Base-by-base conservation (phyloP, 2,329 filamentous ascomycete species). In the Aureobasidium lini region DNA sequence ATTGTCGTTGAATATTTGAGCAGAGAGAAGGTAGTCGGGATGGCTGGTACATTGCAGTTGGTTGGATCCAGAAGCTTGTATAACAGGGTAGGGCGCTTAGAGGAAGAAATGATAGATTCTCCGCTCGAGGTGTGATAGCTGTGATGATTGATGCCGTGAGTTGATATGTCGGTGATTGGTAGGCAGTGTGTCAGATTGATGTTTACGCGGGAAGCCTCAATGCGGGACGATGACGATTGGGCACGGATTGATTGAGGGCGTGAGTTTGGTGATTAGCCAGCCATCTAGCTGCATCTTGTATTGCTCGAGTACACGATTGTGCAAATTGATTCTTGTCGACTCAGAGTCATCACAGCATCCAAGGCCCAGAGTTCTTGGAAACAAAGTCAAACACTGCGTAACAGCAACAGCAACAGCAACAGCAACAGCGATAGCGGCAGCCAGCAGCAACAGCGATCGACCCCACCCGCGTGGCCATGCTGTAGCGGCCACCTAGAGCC, bases 391-490 rank as follows among this genome's bases (percentile, higher is more conserved):
- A 37, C 31, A 28, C 4, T 16, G 23, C 16, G 4, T 32, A 37
- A 10, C 47, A 28, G 11, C 47, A 28, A 28, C 15, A 37, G 32
- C 47, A 49, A 9, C 10, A 18, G 16, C 32, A 34, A 34, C 34
- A 36, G 2, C 34, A 36, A 36, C 34, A 13, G 48, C 34, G 39
- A 52, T 34, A 36, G 48, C 48, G 36, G 23, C 23, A 23, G 23
- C 23, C 34, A 13, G 34, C 34, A 36, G 48, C 34, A 50, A 52
- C 34, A 36, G 48, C 48, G 36, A 52, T 31, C 36, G 16, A 52
- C 34, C 48, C 48, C 39, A 57, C 54, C 54, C 42, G 54, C 54
- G 54, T 57, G 43, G 54, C 54, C 54, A 57, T 57, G 54, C 31
- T 46, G 46, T 57, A 57, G 50, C 50, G 37, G 39, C 50, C 34